Evolutionary conservation across 2,329 filamentous ascomycete genomes (phyloP).

Genomic region (Sphaerulina musiva): DNA sequence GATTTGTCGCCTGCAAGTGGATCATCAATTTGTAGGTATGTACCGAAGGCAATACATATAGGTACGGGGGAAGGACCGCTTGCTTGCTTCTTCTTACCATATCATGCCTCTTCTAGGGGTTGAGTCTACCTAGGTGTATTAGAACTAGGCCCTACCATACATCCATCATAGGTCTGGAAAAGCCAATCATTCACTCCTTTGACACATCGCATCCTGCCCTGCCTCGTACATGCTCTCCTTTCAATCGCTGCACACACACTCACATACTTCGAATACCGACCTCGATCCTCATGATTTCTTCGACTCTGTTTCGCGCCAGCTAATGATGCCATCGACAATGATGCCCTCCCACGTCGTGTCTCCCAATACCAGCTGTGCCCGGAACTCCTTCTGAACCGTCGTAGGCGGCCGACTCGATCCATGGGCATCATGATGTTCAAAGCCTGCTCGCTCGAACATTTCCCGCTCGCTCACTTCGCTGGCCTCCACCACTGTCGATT

Average conservation of each 20-base stretch:
- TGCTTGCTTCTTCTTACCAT: too few relatives aligned
- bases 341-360: background rate
- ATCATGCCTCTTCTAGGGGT: too few relatives aligned
- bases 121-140: too few relatives aligned
- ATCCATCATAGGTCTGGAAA: too few relatives aligned
- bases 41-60: too few relatives aligned
- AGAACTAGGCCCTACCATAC: too few relatives aligned
- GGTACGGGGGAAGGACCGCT: too few relatives aligned
- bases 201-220: too few relatives aligned
- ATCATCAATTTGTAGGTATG: too few relatives aligned
- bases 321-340: constrained; percentile 4
- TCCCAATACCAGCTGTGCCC: constrained; percentile 5
- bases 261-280: background rate
- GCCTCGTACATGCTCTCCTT: too few relatives aligned
- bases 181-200: too few relatives aligned
- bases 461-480: constrained; percentile 4
- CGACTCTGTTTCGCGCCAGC: background rate
- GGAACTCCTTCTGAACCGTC: background rate
- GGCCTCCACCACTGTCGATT: background rate
- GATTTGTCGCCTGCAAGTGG: too few relatives aligned
- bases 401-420: background rate
- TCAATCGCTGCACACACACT: background rate
- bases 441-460: constrained; percentile 7
- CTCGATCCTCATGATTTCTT: background rate
- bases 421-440: background rate